Conservation (phyloP, 2,329 filamentous ascomycete species). For the Botrytis hyacinthi region DNA sequence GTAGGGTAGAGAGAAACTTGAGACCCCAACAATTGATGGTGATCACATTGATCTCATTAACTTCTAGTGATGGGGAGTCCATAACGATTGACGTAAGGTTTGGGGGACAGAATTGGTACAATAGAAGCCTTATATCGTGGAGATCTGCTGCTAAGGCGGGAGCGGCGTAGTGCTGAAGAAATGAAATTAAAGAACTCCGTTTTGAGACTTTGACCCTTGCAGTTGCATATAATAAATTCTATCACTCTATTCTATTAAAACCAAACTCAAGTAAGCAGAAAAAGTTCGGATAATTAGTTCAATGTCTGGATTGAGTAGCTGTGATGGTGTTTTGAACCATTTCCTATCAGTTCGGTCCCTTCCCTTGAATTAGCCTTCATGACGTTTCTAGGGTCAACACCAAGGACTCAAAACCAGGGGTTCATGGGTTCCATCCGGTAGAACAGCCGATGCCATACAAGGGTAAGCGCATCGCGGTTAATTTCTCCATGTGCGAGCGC, state of each 20-base stretch:
- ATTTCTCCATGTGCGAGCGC: background rate
- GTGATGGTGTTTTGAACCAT: background rate
- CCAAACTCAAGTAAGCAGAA: background rate
- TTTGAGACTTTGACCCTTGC: background rate
- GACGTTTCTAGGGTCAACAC: background rate
- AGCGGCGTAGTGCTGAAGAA: background rate
- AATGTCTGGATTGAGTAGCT: background rate
- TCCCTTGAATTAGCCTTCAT: conserved; percentile 2
- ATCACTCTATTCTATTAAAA: background rate
- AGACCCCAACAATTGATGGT: conserved; percentile 98
- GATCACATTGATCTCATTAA: conserved; percentile 66
- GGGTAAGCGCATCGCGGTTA: background rate
- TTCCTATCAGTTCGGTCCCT: background rate
- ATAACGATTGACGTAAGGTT: background rate
- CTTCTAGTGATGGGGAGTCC: background rate
- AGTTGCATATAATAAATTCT: background rate
- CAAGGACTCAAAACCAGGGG: background rate
- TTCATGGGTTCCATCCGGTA: background rate
- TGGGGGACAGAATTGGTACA: background rate
- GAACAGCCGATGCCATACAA: background rate
- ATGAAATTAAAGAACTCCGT: background rate
- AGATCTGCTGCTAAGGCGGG: background rate
- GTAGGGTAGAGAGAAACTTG: conserved; percentile 77
- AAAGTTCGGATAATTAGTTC: background rate
- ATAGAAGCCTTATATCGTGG: background rate